A percentile compares a stretch with the other conserved stretches of the same genome.
Conservation (phyloP, 192 early-diverging fungal genomes). For the Entomortierella chlamydospora region DNA sequence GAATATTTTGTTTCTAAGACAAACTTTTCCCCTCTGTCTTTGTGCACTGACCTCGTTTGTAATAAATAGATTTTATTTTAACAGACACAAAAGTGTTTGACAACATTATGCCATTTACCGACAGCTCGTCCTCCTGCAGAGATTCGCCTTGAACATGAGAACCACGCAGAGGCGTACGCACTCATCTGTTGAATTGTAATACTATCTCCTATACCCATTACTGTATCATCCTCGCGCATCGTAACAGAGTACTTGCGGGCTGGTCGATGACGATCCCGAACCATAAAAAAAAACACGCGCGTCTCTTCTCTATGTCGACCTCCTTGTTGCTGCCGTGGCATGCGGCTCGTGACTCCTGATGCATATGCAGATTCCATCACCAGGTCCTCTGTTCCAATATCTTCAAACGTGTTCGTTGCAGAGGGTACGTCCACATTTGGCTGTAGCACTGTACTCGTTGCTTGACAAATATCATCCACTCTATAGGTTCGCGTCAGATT, state of each 20-base stretch:
- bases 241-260: constrained; percentile 41
- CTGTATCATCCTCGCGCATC: constrained; percentile 37
- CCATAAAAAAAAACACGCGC: constrained; percentile 45
- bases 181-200: constrained; percentile 45
- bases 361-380: constrained; percentile 52
- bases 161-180: constrained; percentile 33
- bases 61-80: no score
- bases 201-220: constrained; percentile 11
- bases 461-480: constrained; percentile 36
- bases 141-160: constrained; percentile 17
- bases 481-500: constrained; percentile 7
- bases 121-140: constrained; percentile 25
- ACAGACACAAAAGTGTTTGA: constrained; percentile 54
- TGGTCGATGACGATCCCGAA: constrained; percentile 25
- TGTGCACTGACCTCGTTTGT: no score
- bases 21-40: no score
- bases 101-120: constrained; percentile 24
- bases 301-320: not conserved
- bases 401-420: constrained; percentile 15
- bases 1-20: no score
- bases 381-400: constrained; percentile 38
- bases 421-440: not conserved
- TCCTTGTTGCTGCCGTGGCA: not conserved
- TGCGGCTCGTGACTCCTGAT: constrained; percentile 12
- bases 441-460: constrained; percentile 2